Base-by-base conservation (phyloP, 108 stramenopile species). In the Ochromonas danica region DNA sequence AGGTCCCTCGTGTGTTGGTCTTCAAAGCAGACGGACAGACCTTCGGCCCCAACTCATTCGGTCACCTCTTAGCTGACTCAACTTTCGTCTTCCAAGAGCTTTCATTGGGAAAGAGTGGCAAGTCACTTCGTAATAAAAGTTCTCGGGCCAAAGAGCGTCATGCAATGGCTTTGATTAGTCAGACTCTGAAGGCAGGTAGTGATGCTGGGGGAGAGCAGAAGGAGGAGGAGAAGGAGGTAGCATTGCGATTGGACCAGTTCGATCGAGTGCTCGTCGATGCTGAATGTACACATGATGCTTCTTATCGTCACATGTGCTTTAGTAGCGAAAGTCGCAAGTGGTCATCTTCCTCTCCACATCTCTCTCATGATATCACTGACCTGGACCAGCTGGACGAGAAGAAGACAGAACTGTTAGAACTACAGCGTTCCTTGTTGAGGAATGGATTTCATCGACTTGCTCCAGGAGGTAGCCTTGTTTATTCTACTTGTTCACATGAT, bases 201-300 rank as follows among this genome's bases (percentile, higher is more conserved):
- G 63, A 67, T 67, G 63, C 17, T 31, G 31, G 31, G 31, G 31
- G 31, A 31, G 63, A 67, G 31, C 63, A 67, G 63, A 22, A 67
- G 31, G 31, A 33, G 17, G 30, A 67, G 31, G 17, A 67, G 17
- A 33, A 31, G 17, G 63, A 67, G 31, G 17, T 67, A 67, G 31
- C 30, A 31, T 31, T 67, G 17, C 51, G 51, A 57, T 33, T 33
- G 63, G 31, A 33, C 40, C 61, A 39, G 40, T 96, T 92, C 84
- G 93, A 96, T 81, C 83, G 85, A 51, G 93, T 96, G 0, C 83
- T 96, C 33, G 94, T 96, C 3, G 95, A 96, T 87, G 95, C 93
- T 6, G 94, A 96, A 85, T 96, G 96, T 82, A 91, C 90, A 43
- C 93, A 94, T 14, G 94, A 96, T 85, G 94, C 94, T n/a, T 92